Evolutionary conservation across 179 eudicot genomes (phyloP), one percentile per base, ranked within the genome.

Genomic region (Silene coronaria): DNA sequence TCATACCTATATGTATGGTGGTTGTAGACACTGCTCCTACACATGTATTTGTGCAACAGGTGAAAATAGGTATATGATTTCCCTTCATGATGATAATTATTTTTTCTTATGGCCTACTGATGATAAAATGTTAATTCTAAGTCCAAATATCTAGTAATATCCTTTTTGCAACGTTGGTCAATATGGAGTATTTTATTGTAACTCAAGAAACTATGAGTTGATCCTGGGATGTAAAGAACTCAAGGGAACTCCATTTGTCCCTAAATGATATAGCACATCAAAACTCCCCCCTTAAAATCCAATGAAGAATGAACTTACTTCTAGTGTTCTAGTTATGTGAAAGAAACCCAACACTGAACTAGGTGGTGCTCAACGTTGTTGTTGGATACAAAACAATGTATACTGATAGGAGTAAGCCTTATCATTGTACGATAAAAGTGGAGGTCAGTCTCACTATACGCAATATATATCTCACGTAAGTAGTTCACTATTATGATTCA

Each of bases 31-130:
- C 78, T 94, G 97, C 79, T 94, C 98, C 32, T 94, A 94, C 89
- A 94, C 98, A 21, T 94, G 98, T 70, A 90, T 94, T 55, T 92
- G 97, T 85, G 98, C 96, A 73, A 90, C 98, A 53, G 98, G 98
- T 77, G 88, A 84, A 11, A 92, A 88, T 79, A 89, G 98, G 98
- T 94, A 79, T 23, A 79, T 23, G 74, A 55, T 75, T 32, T 10
- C 16, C 70, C 69, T 10, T 59, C 23, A 13, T 60, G 74, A 34
- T 32, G 8, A 13, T 70, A 42, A 32, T 64, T 28, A 21, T 28
- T 32, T 24, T 21, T 21, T 36, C 45, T 7, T 21, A 23, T 2
- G 76, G 51, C 34, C 53, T 42, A 42, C 5, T 74, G 12, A 36
- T 13, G 67, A 65, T 64, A 27, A 24, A 13, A 65, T 65, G 24